Percentiles rank a stretch among this genome's conserved stretches.
These are phyloP conservation scores for Xylariaceae sp. DNA, from an alignment of 2,329 filamentous ascomycete species.

Conservation along the genomic window DNA sequence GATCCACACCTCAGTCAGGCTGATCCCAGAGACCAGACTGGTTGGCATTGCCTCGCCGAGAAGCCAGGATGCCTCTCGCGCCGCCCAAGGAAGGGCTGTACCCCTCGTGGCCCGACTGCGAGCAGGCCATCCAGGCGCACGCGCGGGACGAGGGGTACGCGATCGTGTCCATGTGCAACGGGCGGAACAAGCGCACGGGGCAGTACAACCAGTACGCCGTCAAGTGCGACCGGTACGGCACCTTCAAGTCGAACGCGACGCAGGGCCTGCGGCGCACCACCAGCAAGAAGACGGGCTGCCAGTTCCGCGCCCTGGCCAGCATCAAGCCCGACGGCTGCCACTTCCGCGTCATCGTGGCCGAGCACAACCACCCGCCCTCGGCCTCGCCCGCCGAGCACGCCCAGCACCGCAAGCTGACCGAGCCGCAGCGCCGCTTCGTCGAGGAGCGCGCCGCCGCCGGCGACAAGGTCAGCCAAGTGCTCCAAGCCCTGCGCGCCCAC, in stretches of 20 bases:
- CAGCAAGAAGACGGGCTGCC: constrained; percentile 21
- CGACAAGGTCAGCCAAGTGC: constrained; percentile 16
- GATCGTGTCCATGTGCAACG: constrained; percentile 17
- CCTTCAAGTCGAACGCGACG: constrained; percentile 17
- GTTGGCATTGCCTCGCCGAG: no score
- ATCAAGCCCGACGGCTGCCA: constrained; percentile 18
- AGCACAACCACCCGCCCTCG: constrained; percentile 20
- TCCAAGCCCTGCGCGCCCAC: constrained; percentile 14
- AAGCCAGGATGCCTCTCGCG: constrained; percentile 17
- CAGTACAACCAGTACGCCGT: constrained; percentile 19
- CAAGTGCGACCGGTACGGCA: constrained; percentile 19
- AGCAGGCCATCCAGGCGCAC: constrained; percentile 16
- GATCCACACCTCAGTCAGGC: no score
- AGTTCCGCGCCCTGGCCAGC: constrained; percentile 17
- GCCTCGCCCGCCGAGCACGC: constrained; percentile 14
- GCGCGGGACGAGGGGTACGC: constrained; percentile 19
- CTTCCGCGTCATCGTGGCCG: constrained; percentile 15
- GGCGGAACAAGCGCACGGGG: constrained; percentile 18
- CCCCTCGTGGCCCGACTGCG: constrained; percentile 17
- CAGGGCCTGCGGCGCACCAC: constrained; percentile 15
- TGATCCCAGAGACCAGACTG: no score
- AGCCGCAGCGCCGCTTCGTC: constrained; percentile 18
- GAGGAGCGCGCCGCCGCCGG: constrained; percentile 17
- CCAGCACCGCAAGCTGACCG: constrained; percentile 20
- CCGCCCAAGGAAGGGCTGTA: constrained; percentile 17